A percentile compares a stretch with the other conserved stretches of the same genome.
Evolutionary conservation across 2,329 filamentous ascomycete species (phyloP).

Genomic region (Verruconis gallopava): DNA sequence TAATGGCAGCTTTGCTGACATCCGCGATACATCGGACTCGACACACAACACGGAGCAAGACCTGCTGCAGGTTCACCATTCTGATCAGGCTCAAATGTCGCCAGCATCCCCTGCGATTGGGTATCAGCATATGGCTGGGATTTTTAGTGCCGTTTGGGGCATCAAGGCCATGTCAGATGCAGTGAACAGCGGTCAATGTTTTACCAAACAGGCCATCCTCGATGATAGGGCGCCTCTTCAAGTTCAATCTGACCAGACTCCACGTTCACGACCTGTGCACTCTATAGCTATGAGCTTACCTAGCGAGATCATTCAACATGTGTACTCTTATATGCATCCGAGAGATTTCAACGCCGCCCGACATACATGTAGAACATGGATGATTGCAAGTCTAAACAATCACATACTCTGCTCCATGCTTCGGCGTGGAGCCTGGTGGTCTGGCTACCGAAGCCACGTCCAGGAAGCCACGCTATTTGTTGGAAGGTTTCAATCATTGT

Average conservation of each 20-base stretch:
- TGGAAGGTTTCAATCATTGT: background rate
- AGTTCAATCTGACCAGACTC: too few relatives aligned
- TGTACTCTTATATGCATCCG: slow-evolving; percentile 33
- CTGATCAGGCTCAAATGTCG: too few relatives aligned
- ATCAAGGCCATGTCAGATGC: too few relatives aligned
- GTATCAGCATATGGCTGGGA: too few relatives aligned
- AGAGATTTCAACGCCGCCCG: slow-evolving; percentile 47
- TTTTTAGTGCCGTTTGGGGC: too few relatives aligned
- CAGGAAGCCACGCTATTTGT: background rate
- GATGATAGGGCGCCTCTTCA: background rate
- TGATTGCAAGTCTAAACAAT: slow-evolving; percentile 41
- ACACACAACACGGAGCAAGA: too few relatives aligned
- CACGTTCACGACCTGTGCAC: slow-evolving; percentile 15
- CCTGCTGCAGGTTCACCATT: too few relatives aligned
- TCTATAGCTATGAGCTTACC: slow-evolving; percentile 26
- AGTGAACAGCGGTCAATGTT: too few relatives aligned
- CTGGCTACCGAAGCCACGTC: slow-evolving; percentile 12
- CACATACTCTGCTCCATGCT: slow-evolving; percentile 41
- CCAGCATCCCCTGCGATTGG: too few relatives aligned
- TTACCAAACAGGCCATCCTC: background rate
- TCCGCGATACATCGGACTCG: too few relatives aligned
- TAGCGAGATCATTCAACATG: slow-evolving; percentile 35
- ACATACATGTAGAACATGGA: slow-evolving; percentile 47
- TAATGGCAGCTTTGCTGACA: too few relatives aligned
- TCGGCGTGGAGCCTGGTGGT: slow-evolving; percentile 40